These are phyloP conservation scores for Rhodotorula toruloides DNA, from an alignment of 768 basidiomycete genomes.

Conservation along the genomic window DNA sequence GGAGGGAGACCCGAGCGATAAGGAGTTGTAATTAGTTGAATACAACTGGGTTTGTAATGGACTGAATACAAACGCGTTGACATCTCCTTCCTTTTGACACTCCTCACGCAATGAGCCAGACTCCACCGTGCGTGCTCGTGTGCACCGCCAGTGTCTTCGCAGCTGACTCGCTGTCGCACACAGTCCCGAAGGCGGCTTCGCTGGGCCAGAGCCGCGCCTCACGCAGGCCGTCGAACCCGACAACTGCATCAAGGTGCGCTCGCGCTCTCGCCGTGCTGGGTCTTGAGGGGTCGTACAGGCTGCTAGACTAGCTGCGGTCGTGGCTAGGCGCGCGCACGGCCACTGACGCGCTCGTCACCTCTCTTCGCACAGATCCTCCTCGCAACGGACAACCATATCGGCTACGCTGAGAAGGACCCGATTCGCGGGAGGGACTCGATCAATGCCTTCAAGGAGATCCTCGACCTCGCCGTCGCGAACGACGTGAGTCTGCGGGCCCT, in stretches of 20 bases:
- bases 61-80: too few relatives aligned
- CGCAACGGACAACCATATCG: slow-evolving; percentile 53
- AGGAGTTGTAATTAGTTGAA: too few relatives aligned
- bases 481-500: too few relatives aligned
- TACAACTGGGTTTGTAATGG: too few relatives aligned
- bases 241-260: slow-evolving; percentile 28
- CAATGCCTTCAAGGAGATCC: slow-evolving; percentile 87
- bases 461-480: slow-evolving; percentile 81
- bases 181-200: slow-evolving; percentile 15
- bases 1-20: too few relatives aligned
- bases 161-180: neutral
- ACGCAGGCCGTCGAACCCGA: slow-evolving; percentile 17
- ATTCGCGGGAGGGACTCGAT: slow-evolving; percentile 91
- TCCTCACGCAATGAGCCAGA: slow-evolving; percentile 4
- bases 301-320: too few relatives aligned
- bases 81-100: too few relatives aligned
- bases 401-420: slow-evolving; percentile 89
- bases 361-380: slow-evolving; percentile 13
- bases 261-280: too few relatives aligned
- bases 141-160: fast-evolving
- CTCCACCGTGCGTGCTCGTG: neutral
- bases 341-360: too few relatives aligned
- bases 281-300: too few relatives aligned
- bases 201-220: slow-evolving; percentile 3
- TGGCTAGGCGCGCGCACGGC: too few relatives aligned